Base-by-base conservation (phyloP, 2,329 filamentous ascomycete species). In the Colletotrichum eleusines region DNA sequence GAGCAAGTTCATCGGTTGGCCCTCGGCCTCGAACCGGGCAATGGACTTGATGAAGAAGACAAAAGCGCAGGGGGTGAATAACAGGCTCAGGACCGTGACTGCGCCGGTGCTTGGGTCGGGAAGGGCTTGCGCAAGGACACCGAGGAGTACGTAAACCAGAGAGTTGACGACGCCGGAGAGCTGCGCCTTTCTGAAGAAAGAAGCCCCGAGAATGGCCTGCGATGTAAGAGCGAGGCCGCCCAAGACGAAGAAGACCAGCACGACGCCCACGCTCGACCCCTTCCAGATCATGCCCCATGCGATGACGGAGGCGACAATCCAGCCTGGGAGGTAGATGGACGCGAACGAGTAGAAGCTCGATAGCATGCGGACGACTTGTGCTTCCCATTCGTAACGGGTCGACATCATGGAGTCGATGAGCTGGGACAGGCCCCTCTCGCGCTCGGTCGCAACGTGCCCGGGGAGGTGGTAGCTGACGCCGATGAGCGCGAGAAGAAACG, bases 51-150 rank as follows among this genome's bases (percentile, higher is more conserved):
- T 86, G 77, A 95, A 96, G 78, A 91, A 94, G 16, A 95, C 92
- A 76, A 94, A 97, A 74, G 94, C 95, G 84, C 95, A 97, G 0
- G 95, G 93, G 0, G 93, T 89, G 77, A 98, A 98, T 0, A 98
- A 79, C 18, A 97, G 77, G 71, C 92, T 92, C 18, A 97, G 84
- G 2, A 93, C 83, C 5, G 88, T 86, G 3, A 95, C 92, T 0
- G 89, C 86, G 1, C 83, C 89, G 0, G 90, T 92, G 8, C 81
- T 83, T 3, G 89, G 88, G 0, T 85, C 85, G 0, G 87, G 89
- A 14, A 93, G 83, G 7, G 94, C 89, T 80, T 98, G 95, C 0
- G 94, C 91, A 23, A 97, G 84, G 74, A 98, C 92, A 16, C 92
- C 94, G 1, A 98, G 84, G 2, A 97, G 81, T 38, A 97, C 86